Evolutionary conservation across 371 early-diverging fungal genomes (phyloP), one percentile per base, ranked within the genome.

Genomic region (Parasitella parasitica): DNA sequence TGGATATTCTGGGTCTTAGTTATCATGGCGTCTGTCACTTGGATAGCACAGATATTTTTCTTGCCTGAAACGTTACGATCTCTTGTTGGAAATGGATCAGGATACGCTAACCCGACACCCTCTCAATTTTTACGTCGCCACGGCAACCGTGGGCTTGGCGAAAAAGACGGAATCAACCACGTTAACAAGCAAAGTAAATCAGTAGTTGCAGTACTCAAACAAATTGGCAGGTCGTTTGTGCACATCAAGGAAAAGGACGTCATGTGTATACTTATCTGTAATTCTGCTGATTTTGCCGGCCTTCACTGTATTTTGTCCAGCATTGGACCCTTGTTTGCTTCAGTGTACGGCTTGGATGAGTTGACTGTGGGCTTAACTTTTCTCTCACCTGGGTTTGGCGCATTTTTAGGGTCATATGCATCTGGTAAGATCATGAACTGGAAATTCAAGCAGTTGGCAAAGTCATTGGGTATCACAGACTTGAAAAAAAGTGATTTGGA

Each of bases 51-150:
- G 1, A 48, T 57, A 4, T 63, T 75, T 18, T 69, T 64, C n/a
- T 41, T 75, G 0, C 75, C 71, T 1, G 78, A 78, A 49, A 78
- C 78, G 1, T 41, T 86, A n/a, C 80, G 84, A 7, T 69, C 80
- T 1, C 60, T 85, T 0, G 86, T 84, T 5, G 73, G 76, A 1
- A 70, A 76, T 48, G 76, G 79, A 8, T 70, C 74, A 9, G 65
- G 72, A 2, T 76, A 78, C 22, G 72, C 70, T 2, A 77, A 77
- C 22, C 78, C 78, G 18, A 77, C 78, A 0, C 75, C 75, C 6
- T 26, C 32, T 0, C 72, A 77, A 51, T 75, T 28, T n/a, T 28
- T 16, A 9, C 48, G 27, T 26, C 49, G 20, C 26, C 27, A 27
- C 27, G n/a, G n/a, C n/a, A n/a, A n/a, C n/a, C n/a, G n/a, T n/a